Evolutionary conservation across 805 yeast genomes (phyloP).

Genomic region (Spathaspora girioi): DNA sequence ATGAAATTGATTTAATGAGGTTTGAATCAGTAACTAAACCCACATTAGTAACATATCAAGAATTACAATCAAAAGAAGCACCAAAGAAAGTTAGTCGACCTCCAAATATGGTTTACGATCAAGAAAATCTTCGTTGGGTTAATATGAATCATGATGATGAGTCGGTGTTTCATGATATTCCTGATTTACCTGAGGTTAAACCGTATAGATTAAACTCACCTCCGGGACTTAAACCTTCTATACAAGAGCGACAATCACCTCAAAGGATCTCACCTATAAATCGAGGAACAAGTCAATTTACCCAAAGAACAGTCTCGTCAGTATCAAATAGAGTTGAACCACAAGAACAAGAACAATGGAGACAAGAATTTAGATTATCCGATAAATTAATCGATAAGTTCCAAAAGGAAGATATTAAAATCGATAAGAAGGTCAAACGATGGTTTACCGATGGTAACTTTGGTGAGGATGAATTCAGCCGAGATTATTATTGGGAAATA

Average conservation of each 20-base stretch:
- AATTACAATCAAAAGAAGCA: constrained; percentile 14
- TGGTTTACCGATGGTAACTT: constrained; percentile 30
- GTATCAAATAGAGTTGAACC: constrained; percentile 17
- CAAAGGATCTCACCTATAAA: constrained; percentile 5
- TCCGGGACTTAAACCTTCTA: not conserved
- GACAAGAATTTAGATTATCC: constrained; percentile 23
- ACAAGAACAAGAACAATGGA: constrained; percentile 2
- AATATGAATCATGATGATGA: constrained; percentile 36
- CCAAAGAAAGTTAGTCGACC: not conserved
- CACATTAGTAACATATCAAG: constrained; percentile 30
- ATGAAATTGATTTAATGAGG: constrained; percentile 51
- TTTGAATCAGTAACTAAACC: constrained; percentile 46
- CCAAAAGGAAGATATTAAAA: constrained; percentile 32
- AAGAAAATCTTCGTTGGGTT: constrained; percentile 57
- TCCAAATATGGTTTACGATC: constrained; percentile 54
- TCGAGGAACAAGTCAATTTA: constrained; percentile 34
- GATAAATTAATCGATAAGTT: constrained; percentile 28
- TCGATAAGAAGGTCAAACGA: constrained; percentile 28
- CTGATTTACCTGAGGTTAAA: constrained; percentile 30
- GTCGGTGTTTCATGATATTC: constrained; percentile 48
- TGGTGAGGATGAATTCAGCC: constrained; percentile 12
- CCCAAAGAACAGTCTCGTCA: constrained; percentile 26
- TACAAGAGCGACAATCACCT: not conserved
- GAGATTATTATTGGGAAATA: constrained; percentile 40
- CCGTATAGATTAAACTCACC: not conserved